Base-by-base conservation (phyloP, 257 asterid species). In the Solanum okadae region DNA sequence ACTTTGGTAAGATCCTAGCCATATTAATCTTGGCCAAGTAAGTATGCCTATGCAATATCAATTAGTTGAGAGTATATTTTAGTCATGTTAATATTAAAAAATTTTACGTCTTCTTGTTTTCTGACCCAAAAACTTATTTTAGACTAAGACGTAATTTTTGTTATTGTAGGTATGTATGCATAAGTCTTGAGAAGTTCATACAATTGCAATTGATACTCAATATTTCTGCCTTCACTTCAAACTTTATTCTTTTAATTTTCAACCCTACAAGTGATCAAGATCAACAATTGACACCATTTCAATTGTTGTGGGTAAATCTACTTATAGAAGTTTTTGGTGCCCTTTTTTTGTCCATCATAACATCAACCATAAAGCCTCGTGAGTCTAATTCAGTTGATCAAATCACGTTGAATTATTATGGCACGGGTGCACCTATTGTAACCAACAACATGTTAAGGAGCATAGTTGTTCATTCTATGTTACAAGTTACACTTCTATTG, bases 231-330 rank as follows among this genome's bases (percentile, higher is more conserved):
- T 92, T 92, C 87, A 73, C 88, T 18, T 15, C 90, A 40, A 93
- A 89, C 18, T 87, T 92, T 87, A 38, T 92, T 22, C 79, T 86
- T 12, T 68, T 79, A 63, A 73, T 89, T 42, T 88, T 86, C 65
- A 85, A 34, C 46, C n/a, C 79, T 4, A 82, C 22, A 14, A 85
- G 75, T 83, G 70, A 76, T 34, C 81, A 73, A 25, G 88, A 37
- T 34, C 81, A 73, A 3, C 88, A 73, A 61, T 46, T 92, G 86
- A 56, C 91, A 44, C 22, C 93, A 18, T 78, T 88, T 67, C 90
- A 93, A 63, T 56, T 93, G 22, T 89, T 93, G 6, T 93, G 95
- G 95, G 87, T 90, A 84, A 92, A 88, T 77, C 77, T 93, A 38
- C 25, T 87, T 0, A 81, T 92, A 78, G 95, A 90, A 75, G 67